Evolutionary conservation across 768 basidiomycete species (phyloP), one percentile per base, ranked within the genome.

Genomic region (Podaxis carcinomalis): DNA sequence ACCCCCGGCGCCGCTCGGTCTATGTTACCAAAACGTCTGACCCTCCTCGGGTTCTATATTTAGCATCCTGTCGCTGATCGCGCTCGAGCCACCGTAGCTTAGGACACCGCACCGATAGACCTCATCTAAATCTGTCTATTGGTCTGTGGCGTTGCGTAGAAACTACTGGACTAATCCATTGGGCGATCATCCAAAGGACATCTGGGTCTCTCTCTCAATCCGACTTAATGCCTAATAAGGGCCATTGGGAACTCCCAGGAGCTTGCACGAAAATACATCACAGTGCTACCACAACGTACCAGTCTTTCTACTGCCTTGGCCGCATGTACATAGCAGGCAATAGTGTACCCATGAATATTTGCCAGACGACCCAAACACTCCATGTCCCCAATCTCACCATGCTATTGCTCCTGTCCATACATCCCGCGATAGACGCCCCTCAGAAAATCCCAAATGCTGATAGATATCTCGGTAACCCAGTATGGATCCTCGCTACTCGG

Each of bases 51-150:
- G 46, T 23, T 57, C 56, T 57, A 57, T 19, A 47, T 21, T 47
- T 57, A 57, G 56, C 5, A 32, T 9, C 25, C 19, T 11, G 13
- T 46, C 28, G 14, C n/a, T 57, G 32, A 57, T 57, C 14, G 56
- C 56, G 56, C 56, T 57, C 56, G 44, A 44, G 42, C 56, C 46
- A 57, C 9, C 37, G 37, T 40, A 27, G 11, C 51, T 21, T 37
- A 44, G 14, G 16, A 42, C 56, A 49, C 46, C 46, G 35, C 46
- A 57, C 46, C 56, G 21, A 32, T 21, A 9, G 47, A 32, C 52
- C n/a, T 11, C 37, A 25, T 54, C n/a, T 40, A 37, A 5, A 40
- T 36, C 52, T 5, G 35, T 54, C 19, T 19, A 36, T 23, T 4
- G 23, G 28, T 52, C 28, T 28, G 27, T 37, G 27, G 27, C 28